phyloP scores from a whole-genome alignment of 2,329 filamentous ascomycete genomes.

The Diaporthe nobilis region DNA sequence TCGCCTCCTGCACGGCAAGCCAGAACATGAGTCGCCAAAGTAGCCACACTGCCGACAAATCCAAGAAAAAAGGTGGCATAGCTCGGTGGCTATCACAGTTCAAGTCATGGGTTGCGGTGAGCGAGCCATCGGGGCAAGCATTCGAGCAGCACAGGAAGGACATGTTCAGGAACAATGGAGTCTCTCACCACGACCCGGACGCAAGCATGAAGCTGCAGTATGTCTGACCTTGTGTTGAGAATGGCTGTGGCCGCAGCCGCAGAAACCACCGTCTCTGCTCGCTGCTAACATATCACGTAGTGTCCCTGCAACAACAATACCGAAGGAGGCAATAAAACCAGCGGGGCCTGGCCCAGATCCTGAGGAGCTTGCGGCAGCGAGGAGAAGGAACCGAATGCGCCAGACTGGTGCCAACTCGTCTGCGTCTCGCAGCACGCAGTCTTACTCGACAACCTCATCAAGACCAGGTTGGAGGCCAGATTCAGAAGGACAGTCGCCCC shows the following conservation, averaged over 20 bases:
- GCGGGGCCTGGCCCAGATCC: conserved; percentile 59
- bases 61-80: conserved; percentile 50
- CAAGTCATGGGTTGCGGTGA: conserved; percentile 64
- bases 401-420: conserved; percentile 45
- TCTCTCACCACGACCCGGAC: conserved; percentile 59
- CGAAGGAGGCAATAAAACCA: conserved; percentile 61
- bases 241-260: background rate
- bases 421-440: conserved; percentile 49
- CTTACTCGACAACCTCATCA: conserved; percentile 55
- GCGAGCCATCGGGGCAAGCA: conserved; percentile 65
- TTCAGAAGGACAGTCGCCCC: conserved; percentile 29
- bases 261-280: too few species aligned
- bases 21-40: conserved; percentile 19
- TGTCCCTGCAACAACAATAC: conserved; percentile 60
- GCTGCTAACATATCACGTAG: conserved; percentile 5
- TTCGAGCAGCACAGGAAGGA: conserved; percentile 61
- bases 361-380: conserved; percentile 57
- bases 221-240: background rate
- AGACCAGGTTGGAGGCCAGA: conserved; percentile 47
- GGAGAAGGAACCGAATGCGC: conserved; percentile 46
- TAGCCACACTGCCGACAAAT: conserved; percentile 29
- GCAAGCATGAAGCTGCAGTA: conserved; percentile 61
- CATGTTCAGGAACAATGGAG: conserved; percentile 59
- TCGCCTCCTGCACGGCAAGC: background rate
- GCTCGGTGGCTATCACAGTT: conserved; percentile 58